Evolutionary conservation across 140 eudicot genomes (phyloP).

Genomic region (Stevia rebaudiana): DNA sequence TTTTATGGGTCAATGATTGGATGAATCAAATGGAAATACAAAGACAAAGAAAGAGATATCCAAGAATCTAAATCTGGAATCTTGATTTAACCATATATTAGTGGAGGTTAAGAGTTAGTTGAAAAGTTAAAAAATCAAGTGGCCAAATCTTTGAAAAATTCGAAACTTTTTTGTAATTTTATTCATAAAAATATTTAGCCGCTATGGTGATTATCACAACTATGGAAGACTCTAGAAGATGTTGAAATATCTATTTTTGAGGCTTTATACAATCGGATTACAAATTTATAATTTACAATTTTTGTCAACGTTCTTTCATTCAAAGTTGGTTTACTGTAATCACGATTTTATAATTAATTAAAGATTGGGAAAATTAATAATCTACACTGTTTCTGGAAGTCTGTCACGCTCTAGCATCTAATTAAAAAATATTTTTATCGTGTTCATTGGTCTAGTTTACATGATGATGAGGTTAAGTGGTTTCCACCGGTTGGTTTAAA

Average conservation of each 20-base stretch:
- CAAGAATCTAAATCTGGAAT: slow-evolving; percentile 37
- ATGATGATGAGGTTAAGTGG: too few species aligned
- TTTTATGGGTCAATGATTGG: slow-evolving; percentile 72
- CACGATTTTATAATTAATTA: background rate
- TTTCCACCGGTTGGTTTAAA: too few species aligned
- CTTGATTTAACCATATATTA: slow-evolving; percentile 6
- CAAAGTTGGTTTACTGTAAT: background rate
- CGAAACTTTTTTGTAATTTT: background rate
- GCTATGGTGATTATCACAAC: background rate
- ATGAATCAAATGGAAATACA: slow-evolving; percentile 75
- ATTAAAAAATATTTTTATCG: too few species aligned
- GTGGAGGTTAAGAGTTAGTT: slow-evolving; percentile 25
- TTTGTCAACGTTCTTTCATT: background rate
- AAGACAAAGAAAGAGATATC: slow-evolving; percentile 47
- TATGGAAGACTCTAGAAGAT: slow-evolving; percentile 16
- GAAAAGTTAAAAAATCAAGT: slow-evolving; percentile 18
- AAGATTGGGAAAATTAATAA: background rate
- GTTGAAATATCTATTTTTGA: background rate
- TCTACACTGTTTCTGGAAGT: background rate
- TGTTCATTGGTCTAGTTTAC: too few species aligned
- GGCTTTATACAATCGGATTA: too few species aligned
- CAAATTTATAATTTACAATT: too few species aligned
- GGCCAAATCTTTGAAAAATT: slow-evolving; percentile 12
- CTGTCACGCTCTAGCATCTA: too few species aligned
- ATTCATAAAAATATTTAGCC: background rate